Evolutionary conservation across 768 basidiomycete genomes (phyloP).

Genomic region (Phaeotremella fagi): DNA sequence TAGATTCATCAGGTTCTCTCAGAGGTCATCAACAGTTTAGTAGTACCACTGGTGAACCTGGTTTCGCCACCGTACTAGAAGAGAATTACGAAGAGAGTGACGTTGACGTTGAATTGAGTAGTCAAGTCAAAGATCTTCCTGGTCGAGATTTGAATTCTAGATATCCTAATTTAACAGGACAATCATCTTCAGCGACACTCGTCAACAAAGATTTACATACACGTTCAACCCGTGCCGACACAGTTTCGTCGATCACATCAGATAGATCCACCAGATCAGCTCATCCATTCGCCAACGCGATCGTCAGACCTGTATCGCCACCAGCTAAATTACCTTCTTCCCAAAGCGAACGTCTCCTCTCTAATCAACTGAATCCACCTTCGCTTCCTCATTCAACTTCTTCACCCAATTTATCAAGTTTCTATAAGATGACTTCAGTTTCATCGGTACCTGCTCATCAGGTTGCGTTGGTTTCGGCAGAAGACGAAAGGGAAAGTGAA

Average conservation of each 20-base stretch:
- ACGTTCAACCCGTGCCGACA: constrained; percentile 4
- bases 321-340: constrained; percentile 5
- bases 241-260: constrained; percentile 13
- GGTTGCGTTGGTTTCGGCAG: constrained; percentile 32
- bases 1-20: constrained; percentile 20
- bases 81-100: constrained; percentile 15
- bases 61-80: constrained; percentile 41
- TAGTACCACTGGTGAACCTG: constrained; percentile 22
- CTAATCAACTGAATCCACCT: background rate
- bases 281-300: constrained; percentile 38
- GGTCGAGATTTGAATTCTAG: background rate
- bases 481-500: constrained; percentile 56
- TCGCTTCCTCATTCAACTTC: constrained; percentile 15
- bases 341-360: constrained; percentile 8
- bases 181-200: constrained; percentile 12
- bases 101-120: constrained; percentile 8
- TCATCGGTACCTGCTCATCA: constrained; percentile 21
- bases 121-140: background rate
- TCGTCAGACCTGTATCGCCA: constrained; percentile 29
- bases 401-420: constrained; percentile 22
- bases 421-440: constrained; percentile 9
- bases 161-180: background rate
- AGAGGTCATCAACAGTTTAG: constrained; percentile 8
- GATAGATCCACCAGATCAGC: constrained; percentile 13
- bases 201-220: constrained; percentile 10